Conservation (phyloP, 1,284 basidiomycete genomes). For the Cystobasidium pallidum region DNA sequence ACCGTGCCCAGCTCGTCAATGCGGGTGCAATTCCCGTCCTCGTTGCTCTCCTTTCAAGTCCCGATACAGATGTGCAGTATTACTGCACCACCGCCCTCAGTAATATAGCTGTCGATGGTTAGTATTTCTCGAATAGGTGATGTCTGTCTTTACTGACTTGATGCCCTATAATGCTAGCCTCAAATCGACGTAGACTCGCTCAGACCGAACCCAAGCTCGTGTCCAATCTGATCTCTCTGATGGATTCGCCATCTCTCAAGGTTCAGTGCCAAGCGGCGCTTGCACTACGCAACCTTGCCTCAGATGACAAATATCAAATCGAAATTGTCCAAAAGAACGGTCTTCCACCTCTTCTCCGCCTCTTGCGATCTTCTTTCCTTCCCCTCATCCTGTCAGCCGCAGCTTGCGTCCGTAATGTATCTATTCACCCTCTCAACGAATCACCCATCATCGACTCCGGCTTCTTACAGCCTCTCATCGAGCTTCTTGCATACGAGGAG, state of each 20-base stretch:
- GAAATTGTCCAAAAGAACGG: conserved; percentile 98
- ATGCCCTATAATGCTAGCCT: conserved; percentile 59
- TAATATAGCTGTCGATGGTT: conserved; percentile 96
- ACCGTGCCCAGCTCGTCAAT: conserved; percentile 96
- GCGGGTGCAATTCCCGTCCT: conserved; percentile 98
- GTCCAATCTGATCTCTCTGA: conserved; percentile 87
- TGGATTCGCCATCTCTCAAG: conserved; percentile 97
- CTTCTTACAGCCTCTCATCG: conserved; percentile 94
- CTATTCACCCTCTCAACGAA: conserved; percentile 97
- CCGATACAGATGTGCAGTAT: conserved; percentile 98
- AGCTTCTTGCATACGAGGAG: conserved; percentile 93
- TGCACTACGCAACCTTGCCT: conserved; percentile 93
- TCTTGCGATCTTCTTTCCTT: conserved; percentile 94
- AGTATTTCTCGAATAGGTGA: background rate
- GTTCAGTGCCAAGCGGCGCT: conserved; percentile 99
- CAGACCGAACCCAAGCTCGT: conserved; percentile 94
- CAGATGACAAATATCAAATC: conserved; percentile 98
- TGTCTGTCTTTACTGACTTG: conserved; percentile 17
- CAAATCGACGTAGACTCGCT: conserved; percentile 93
- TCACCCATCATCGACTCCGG: conserved; percentile 99
- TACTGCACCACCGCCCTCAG: conserved; percentile 98
- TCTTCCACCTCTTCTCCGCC: conserved; percentile 85
- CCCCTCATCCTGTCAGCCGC: conserved; percentile 99
- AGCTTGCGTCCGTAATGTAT: conserved; percentile 98
- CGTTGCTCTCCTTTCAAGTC: conserved; percentile 91